phyloP scores from a whole-genome alignment of 2,329 filamentous ascomycete genomes.

The Blastomyces gilchristii region DNA sequence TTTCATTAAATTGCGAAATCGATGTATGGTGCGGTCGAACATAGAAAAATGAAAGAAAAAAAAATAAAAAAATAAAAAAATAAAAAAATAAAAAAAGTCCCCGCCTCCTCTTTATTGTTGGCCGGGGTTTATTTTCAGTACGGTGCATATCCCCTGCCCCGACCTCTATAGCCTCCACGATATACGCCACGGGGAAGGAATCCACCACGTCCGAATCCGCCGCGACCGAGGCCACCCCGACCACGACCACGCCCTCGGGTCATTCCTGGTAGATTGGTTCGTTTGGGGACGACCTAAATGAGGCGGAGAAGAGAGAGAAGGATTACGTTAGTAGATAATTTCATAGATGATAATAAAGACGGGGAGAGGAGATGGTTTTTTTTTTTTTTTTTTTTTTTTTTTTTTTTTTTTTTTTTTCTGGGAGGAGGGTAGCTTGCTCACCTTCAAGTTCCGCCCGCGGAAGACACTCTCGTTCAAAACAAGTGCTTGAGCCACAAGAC shows the following conservation, averaged over 20 bases:
- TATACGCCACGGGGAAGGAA: conserved; percentile 38
- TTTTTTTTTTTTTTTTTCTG: no score
- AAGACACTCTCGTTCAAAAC: conserved; percentile 95
- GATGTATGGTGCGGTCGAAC: neutral
- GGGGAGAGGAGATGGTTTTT: neutral
- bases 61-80: neutral
- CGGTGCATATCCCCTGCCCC: conserved; percentile 36
- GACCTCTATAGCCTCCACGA: conserved; percentile 24
- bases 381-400: no score
- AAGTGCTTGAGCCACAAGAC: conserved; percentile 81
- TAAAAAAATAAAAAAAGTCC: no score
- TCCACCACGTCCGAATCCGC: conserved; percentile 40
- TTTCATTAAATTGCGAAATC: neutral
- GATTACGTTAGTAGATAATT: neutral
- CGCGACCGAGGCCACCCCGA: conserved; percentile 43
- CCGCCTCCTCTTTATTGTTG: neutral
- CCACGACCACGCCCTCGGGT: conserved; percentile 56
- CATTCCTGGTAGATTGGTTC: conserved; percentile 91
- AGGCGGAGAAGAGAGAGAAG: neutral
- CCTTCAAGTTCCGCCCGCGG: conserved; percentile 90
- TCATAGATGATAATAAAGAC: neutral
- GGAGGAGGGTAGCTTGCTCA: conserved; percentile 33
- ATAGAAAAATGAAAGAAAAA: no score
- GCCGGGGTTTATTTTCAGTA: conserved; percentile 26
- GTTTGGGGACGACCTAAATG: conserved; percentile 71